Evolutionary conservation across 1,284 basidiomycete species (phyloP).

Genomic region (Clitocybe nebularis): DNA sequence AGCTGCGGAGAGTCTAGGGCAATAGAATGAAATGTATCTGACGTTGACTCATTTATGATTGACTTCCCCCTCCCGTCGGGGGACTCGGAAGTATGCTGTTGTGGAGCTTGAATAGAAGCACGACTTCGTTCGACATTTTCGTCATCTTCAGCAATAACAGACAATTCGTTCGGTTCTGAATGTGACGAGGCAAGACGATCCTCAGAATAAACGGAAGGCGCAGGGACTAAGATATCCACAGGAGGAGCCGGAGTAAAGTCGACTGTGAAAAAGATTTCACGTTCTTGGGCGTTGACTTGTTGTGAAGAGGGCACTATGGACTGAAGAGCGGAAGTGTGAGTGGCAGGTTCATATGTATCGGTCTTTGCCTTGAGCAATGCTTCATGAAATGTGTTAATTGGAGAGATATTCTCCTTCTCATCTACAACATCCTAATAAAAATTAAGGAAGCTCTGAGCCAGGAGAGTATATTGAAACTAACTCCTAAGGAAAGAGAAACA

Average conservation of each 20-base stretch:
- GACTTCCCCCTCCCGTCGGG: slow-evolving; percentile 3
- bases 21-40: slow-evolving; percentile 35
- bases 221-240: background rate
- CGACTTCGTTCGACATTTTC: slow-evolving; percentile 45
- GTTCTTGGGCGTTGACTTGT: too few species aligned
- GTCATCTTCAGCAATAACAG: slow-evolving; percentile 70
- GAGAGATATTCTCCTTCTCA: slow-evolving; percentile 30
- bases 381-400: slow-evolving; percentile 48
- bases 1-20: slow-evolving; percentile 28
- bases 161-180: slow-evolving; percentile 42
- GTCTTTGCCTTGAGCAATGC: slow-evolving; percentile 41
- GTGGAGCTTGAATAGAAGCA: slow-evolving; percentile 17
- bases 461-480: too few species aligned
- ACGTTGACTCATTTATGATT: slow-evolving; percentile 22
- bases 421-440: slow-evolving; percentile 1
- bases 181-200: slow-evolving; percentile 10
- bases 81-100: slow-evolving; percentile 1
- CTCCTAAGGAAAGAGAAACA: slow-evolving; percentile 28
- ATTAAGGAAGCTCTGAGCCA: too few species aligned
- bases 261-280: too few species aligned
- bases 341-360: background rate
- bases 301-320: too few species aligned
- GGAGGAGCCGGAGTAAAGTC: background rate
- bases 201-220: background rate
- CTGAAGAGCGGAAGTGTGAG: slow-evolving; percentile 1